Evolutionary conservation across 2,329 filamentous ascomycete species (phyloP), one percentile per base, ranked within the genome.

Genomic region (Ophiostoma himal-ulmi): DNA sequence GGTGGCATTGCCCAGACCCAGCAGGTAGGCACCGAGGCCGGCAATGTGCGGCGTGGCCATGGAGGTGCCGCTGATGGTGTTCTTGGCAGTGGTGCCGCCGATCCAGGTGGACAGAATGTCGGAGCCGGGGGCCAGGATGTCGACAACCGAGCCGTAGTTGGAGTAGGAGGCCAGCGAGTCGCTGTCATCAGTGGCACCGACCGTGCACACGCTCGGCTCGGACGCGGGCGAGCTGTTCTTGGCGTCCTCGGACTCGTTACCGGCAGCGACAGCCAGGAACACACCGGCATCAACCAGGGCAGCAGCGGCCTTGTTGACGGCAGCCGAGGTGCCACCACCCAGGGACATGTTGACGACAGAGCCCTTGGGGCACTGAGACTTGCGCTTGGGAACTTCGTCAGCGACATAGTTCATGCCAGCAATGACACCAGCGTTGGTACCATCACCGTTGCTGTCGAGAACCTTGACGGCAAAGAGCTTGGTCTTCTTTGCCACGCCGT

Each of bases 81-180:
- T 99, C 84, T 93, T 88, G 78, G 94, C 94, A 78, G 94, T 90
- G 82, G 95, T 91, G 88, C 91, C 94, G 79, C 95, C 95, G 77
- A 96, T 97, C 95, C 95, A 99, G 80, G 95, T 98, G 75, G 95
- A 99, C 77, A 92, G 88, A 77, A 99, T 97, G 89, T 93, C 97
- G 78, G 97, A 87, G 78, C 95, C 95, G 73, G 95, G 95, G 74
- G 94, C 95, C 78, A 99, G 99, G 86, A 99, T 97, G 82, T 99
- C 95, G 80, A 94, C 97, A 88, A 95, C 99, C 87, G 94, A 95
- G 81, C 95, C 95, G 82, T 89, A 98, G 91, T 99, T 99, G 88
- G 96, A 99, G 89, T 99, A 99, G 88, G 98, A 99, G 75, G 95
- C 95, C 83, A 96, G 94, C 85, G 93, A 92, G 79, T 99, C 95